These are phyloP conservation scores for Lanmaoa rubissima DNA, from an alignment of 768 basidiomycete species.

Conservation along the genomic window DNA sequence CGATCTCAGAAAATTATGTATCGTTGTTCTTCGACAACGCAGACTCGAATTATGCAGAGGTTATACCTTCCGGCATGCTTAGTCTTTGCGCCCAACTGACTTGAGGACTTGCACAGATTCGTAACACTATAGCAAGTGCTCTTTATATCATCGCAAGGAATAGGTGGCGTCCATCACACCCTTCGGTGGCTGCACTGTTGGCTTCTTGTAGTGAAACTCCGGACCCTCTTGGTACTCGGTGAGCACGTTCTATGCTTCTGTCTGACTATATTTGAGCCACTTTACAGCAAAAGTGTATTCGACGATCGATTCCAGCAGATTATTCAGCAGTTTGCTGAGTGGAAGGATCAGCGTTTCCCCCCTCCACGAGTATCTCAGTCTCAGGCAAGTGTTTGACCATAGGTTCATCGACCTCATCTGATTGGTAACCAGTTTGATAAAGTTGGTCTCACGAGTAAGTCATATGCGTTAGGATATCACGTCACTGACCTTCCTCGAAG, in stretches of 20 bases:
- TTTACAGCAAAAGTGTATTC: constrained; percentile 52
- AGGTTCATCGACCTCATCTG: constrained; percentile 4
- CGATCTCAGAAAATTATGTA: constrained; percentile 66
- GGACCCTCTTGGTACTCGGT: constrained; percentile 69
- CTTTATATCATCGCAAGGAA: constrained; percentile 55
- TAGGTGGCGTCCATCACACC: constrained; percentile 70
- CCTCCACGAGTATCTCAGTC: constrained; percentile 88
- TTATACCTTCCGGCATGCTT: constrained; percentile 27
- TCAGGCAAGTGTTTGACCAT: constrained; percentile 40
- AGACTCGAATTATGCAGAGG: constrained; percentile 84
- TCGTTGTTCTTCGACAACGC: constrained; percentile 71
- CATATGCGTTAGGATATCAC: background rate
- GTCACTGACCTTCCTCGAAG: constrained; percentile 38
- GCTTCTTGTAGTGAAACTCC: constrained; percentile 46
- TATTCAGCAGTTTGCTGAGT: constrained; percentile 56
- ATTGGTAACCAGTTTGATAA: constrained; percentile 70
- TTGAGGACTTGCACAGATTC: constrained; percentile 46
- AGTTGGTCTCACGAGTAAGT: constrained; percentile 75
- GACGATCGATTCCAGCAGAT: constrained; percentile 56
- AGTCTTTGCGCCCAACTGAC: constrained; percentile 1
- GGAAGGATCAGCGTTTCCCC: constrained; percentile 75
- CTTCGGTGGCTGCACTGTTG: constrained; percentile 52
- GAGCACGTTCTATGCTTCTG: constrained; percentile 1
- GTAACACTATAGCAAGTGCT: constrained; percentile 64
- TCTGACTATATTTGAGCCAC: background rate